Percentiles rank a stretch among this genome's conserved stretches.
Conservation (phyloP, 129 eudicot species). For the Heracleum sosnowskyi region DNA sequence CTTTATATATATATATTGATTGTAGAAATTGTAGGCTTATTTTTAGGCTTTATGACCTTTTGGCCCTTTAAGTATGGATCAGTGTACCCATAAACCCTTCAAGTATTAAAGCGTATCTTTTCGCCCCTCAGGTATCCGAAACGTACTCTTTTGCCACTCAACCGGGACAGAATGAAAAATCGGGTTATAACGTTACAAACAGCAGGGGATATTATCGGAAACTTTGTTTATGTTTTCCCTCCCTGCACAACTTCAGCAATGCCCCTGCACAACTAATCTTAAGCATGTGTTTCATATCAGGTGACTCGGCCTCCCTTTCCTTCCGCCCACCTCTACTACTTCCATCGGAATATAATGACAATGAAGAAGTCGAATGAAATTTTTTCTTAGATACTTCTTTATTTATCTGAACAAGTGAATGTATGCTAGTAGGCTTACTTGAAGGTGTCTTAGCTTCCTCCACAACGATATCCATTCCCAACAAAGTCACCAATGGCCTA, state of each 20-base stretch:
- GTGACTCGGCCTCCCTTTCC: slow-evolving; percentile 36
- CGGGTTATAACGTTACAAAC: no score
- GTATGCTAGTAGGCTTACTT: slow-evolving; percentile 26
- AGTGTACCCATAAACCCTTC: no score
- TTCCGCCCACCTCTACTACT: slow-evolving; percentile 21
- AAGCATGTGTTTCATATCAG: slow-evolving; percentile 48
- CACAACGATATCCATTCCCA: slow-evolving; percentile 39
- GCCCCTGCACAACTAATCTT: slow-evolving; percentile 50
- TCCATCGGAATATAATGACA: slow-evolving; percentile 16
- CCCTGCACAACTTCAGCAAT: slow-evolving; percentile 44
- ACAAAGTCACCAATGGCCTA: slow-evolving; percentile 44
- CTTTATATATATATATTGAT: no score
- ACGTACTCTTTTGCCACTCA: no score
- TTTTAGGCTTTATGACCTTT: no score
- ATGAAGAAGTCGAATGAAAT: slow-evolving; percentile 26
- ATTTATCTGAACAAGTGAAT: slow-evolving; percentile 41
- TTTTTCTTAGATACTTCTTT: slow-evolving; percentile 29
- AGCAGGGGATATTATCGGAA: no score
- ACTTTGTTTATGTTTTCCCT: no score
- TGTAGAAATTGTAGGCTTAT: no score
- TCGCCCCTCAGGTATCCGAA: no score
- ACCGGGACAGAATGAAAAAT: no score
- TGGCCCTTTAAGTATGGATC: no score
- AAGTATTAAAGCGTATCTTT: no score
- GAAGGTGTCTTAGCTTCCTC: slow-evolving; percentile 25